phyloP scores from a whole-genome alignment of 1,139 yeast genomes.

The Magnusiomyces tetraspermus region DNA sequence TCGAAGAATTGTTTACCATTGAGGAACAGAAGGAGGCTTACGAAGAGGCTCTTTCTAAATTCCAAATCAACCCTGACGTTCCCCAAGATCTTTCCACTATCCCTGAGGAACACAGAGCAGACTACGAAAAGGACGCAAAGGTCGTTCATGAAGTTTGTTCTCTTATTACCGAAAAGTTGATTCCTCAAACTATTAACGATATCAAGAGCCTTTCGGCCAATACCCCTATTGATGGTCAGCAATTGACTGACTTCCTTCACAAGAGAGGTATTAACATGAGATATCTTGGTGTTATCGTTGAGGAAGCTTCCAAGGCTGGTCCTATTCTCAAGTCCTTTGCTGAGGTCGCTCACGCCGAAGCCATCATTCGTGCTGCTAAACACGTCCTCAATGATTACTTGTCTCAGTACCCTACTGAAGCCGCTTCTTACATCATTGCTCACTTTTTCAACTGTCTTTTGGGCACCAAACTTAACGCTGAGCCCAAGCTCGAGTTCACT shows the following conservation, averaged over 20 bases:
- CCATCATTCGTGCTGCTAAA: constrained; percentile 70
- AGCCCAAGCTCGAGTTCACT: constrained; percentile 2
- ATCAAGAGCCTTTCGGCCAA: constrained; percentile 42
- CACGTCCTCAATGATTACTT: constrained; percentile 54
- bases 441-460: constrained; percentile 70
- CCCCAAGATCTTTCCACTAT: constrained; percentile 36
- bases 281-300: constrained; percentile 50
- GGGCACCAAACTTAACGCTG: constrained; percentile 7
- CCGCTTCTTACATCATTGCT: constrained; percentile 51
- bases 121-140: constrained; percentile 45
- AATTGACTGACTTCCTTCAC: constrained; percentile 62
- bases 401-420: constrained; percentile 41
- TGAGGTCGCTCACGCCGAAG: constrained; percentile 46
- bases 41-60: constrained; percentile 47
- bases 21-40: constrained; percentile 33
- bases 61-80: constrained; percentile 72
- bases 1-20: constrained; percentile 22
- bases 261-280: constrained; percentile 80
- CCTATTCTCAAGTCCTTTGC: constrained; percentile 1
- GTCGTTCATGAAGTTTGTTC: constrained; percentile 59
- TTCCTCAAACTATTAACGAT: constrained; percentile 56
- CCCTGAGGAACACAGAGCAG: constrained; percentile 36
- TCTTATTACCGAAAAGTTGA: constrained; percentile 48
- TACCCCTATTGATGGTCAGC: constrained; percentile 73
- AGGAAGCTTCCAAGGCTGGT: constrained; percentile 2